A percentile compares a stretch with the other conserved stretches of the same genome.
Conservation (phyloP, 306 rosid genomes). For the Heteromeles arbutifolia region DNA sequence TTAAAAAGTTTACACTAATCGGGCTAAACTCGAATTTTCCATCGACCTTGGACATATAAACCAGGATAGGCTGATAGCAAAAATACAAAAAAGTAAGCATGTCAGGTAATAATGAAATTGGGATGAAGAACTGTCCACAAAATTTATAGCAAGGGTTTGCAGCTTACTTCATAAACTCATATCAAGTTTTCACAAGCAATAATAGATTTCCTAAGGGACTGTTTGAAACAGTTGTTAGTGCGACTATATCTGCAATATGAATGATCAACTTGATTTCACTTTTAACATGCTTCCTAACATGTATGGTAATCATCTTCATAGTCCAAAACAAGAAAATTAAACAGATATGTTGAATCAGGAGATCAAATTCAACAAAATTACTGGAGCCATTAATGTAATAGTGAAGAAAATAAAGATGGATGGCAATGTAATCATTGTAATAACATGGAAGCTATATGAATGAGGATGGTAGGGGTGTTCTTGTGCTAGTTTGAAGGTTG, state of each 20-base stretch:
- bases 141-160: not conserved
- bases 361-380: not conserved
- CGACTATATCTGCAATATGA: not conserved
- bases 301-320: not conserved
- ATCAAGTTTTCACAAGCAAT: not conserved
- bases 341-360: not conserved
- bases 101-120: conserved; percentile 12
- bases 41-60: conserved; percentile 98
- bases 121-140: not conserved
- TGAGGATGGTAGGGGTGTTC: not conserved
- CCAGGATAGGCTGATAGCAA: conserved; percentile 84
- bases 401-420: not conserved
- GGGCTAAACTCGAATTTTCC: conserved; percentile 98
- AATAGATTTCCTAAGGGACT: not conserved
- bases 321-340: not conserved
- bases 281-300: not conserved
- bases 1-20: conserved; percentile 94
- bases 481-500: not conserved
- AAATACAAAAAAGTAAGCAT: conserved; percentile 8
- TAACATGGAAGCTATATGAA: not conserved
- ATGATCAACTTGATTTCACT: not conserved
- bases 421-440: not conserved
- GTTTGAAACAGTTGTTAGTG: not conserved
- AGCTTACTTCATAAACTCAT: not conserved
- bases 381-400: not conserved